Percentiles rank a stretch among this genome's conserved stretches.
These are phyloP conservation scores for Purpureocillium takamizusanense DNA, from an alignment of 2,329 filamentous ascomycete species.

Conservation along the genomic window DNA sequence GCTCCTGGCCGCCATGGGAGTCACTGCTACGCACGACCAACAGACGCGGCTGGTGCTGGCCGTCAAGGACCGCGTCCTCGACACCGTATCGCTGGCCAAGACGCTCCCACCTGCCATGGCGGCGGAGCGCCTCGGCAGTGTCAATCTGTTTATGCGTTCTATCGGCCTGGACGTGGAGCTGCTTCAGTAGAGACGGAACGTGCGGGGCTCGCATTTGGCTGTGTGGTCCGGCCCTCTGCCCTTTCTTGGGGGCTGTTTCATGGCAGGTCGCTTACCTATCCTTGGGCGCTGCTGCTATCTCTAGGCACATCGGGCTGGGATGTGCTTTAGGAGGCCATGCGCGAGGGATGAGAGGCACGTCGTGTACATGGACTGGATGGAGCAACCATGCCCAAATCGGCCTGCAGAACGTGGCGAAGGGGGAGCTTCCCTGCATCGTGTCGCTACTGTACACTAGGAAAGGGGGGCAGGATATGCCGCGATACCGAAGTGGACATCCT, in stretches of 20 bases:
- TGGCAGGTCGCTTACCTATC: too few relatives aligned
- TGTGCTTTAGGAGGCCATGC: conserved; percentile 5
- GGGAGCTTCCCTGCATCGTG: too few relatives aligned
- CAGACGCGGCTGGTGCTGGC: conserved; percentile 90
- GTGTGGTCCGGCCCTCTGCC: too few relatives aligned
- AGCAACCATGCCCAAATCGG: too few relatives aligned
- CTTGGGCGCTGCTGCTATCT: neutral
- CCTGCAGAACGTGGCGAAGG: too few relatives aligned
- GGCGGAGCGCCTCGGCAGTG: conserved; percentile 74
- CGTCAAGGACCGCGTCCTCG: conserved; percentile 96
- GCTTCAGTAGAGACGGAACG: conserved; percentile 32
- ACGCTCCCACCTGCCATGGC: conserved; percentile 82
- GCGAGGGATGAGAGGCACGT: too few relatives aligned
- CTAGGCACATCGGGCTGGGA: conserved; percentile 1
- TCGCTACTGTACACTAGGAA: neutral
- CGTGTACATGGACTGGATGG: too few relatives aligned
- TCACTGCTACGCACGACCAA: conserved; percentile 86
- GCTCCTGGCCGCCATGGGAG: conserved; percentile 89
- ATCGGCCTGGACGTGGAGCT: conserved; percentile 96
- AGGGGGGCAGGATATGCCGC: neutral
- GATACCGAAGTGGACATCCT: neutral
- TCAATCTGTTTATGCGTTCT: conserved; percentile 97
- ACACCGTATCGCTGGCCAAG: conserved; percentile 83
- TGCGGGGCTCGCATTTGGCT: too few relatives aligned
- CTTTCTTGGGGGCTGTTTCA: too few relatives aligned